Conservation (phyloP, 345 rosid genomes). For the Eutrema japonicum region DNA sequence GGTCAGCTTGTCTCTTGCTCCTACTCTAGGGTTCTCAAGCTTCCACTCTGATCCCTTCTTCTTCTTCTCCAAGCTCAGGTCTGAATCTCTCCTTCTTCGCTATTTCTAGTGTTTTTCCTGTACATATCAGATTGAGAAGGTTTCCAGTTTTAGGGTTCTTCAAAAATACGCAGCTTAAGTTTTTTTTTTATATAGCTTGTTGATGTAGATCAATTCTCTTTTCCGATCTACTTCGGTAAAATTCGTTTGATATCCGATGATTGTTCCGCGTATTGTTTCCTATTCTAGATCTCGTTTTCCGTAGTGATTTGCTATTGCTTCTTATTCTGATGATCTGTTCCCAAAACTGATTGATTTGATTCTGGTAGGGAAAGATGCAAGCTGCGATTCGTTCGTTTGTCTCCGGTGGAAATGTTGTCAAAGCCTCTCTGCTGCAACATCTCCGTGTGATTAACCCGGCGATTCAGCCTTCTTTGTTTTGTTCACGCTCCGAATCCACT, state of each 20-base stretch:
- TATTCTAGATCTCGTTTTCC: conserved; percentile 13
- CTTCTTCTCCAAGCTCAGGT: conserved; percentile 33
- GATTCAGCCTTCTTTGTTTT: conserved; percentile 55
- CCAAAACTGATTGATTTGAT: not conserved
- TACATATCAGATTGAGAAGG: not conserved
- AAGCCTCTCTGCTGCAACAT: conserved; percentile 57
- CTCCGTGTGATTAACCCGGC: conserved; percentile 66
- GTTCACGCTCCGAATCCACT: conserved; percentile 60
- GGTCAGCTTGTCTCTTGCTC: conserved; percentile 38
- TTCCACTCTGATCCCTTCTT: conserved; percentile 25
- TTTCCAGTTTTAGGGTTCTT: conserved; percentile 24
- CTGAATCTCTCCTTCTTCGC: conserved; percentile 5
- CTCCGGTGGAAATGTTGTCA: conserved; percentile 59
- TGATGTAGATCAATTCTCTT: conserved; percentile 6
- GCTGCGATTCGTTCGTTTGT: conserved; percentile 52
- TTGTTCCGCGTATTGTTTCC: conserved; percentile 14
- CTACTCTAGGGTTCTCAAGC: conserved; percentile 29
- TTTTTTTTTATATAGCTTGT: not conserved
- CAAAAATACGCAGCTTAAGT: not conserved
- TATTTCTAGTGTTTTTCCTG: not conserved
- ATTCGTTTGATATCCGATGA: conserved; percentile 13
- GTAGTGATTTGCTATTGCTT: not conserved
- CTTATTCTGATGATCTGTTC: not conserved
- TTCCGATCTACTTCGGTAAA: conserved; percentile 19
- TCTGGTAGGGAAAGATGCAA: conserved; percentile 58